Base-by-base conservation (phyloP, 495 filamentous ascomycete genomes). In the Trichoderma reesei region DNA sequence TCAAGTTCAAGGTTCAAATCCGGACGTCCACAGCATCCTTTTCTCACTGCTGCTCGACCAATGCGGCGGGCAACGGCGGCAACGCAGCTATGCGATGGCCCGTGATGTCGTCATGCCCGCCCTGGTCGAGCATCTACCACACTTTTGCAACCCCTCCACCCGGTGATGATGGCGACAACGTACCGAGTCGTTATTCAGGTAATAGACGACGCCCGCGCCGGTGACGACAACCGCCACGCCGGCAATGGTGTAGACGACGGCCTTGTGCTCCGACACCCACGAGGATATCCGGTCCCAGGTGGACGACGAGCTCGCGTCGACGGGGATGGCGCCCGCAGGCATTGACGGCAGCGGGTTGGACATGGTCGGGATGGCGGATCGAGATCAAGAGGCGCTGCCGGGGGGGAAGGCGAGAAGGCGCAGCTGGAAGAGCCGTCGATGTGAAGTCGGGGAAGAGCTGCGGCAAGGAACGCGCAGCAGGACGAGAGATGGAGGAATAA, bases 251-350 rank as follows among this genome's bases (percentile, higher is more conserved):
- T 96, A 98, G 44, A 96, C 94, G 59, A 92, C 80, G 46, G 88
- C 89, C 78, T 96, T 98, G 74, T 98, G 88, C 70, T 98, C 94
- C 0, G 92, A 91, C 33, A 88, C 90, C 91, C 93, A 98, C 75
- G 83, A 89, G 67, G 91, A 89, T 71, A 97, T 76, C 65, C 92
- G 86, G 75, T 93, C 88, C 91, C 91, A 96, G 62, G 95, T 72
- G 26, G 92, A 91, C 65, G 88, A 82, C 16, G 64, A 61, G 18
- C 18, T 44, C 31, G 61, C 61, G 46, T 79, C 72, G 66, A 76
- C 76, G 10, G 76, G 70, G 54, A 81, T 61, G 18, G 73, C 71
- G 61, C 67, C 76, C 68, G 71, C 67, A 67, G 78, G 77, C 65
- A 72, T 71, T 37, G 76, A 70, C 44, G 75, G 75, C 64, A 71